A percentile compares a stretch with the other conserved stretches of the same genome.
phyloP scores from a whole-genome alignment of 352 stramenopile genomes.

The Phytopythium oedochilum region DNA sequence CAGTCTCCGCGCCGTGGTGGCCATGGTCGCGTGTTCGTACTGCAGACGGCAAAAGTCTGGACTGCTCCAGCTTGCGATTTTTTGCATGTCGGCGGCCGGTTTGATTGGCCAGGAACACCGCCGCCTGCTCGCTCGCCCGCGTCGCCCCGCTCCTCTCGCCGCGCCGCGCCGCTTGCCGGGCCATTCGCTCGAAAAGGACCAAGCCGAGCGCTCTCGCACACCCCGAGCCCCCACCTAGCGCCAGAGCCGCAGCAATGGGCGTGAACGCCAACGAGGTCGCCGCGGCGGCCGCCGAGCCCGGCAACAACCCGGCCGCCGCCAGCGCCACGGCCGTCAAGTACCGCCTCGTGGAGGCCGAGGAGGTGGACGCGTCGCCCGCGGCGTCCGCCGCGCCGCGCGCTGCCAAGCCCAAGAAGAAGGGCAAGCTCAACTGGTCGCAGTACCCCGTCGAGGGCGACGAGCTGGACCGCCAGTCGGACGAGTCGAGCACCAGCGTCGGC shows the following conservation, averaged over 20 bases:
- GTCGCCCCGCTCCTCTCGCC: not conserved
- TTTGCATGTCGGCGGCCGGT: not conserved
- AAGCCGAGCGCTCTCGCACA: not conserved
- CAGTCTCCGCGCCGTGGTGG: not conserved
- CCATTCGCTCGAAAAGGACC: conserved; percentile 5
- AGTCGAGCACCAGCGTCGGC: conserved; percentile 13
- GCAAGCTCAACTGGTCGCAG: conserved; percentile 76
- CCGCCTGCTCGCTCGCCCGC: not conserved
- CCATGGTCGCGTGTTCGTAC: too few species aligned
- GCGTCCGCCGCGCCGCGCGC: conserved; percentile 1
- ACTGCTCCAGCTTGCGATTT: not conserved
- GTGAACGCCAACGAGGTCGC: conserved; percentile 2
- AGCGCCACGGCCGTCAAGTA: conserved; percentile 55
- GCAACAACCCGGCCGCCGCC: not conserved
- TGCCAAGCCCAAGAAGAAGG: conserved; percentile 42
- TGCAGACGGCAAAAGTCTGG: not conserved
- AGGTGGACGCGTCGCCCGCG: conserved; percentile 45
- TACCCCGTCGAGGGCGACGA: conserved; percentile 47
- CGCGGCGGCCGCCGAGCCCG: not conserved
- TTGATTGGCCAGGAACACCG: conserved; percentile 5
- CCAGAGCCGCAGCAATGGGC: conserved; percentile 1
- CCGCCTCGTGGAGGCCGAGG: conserved; percentile 76
- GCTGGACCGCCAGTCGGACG: conserved; percentile 9
- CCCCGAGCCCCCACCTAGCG: not conserved
- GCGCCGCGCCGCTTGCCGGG: conserved; percentile 46